Evolutionary conservation across 140 eudicot genomes (phyloP), one percentile per base, ranked within the genome.

Genomic region (Oenanthe javanica): DNA sequence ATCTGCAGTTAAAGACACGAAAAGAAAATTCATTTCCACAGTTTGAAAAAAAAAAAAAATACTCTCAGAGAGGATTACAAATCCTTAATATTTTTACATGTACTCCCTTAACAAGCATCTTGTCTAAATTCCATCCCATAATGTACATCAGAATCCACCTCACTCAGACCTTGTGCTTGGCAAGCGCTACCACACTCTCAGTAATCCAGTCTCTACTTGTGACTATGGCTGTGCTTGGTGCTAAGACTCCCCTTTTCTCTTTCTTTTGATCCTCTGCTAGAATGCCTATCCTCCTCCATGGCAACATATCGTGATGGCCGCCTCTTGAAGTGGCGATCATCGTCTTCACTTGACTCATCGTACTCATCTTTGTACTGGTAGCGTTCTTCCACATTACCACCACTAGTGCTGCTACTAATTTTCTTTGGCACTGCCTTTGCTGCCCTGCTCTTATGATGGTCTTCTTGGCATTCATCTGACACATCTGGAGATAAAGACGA

Each of bases 321-420:
- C 84, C 99, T 88, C 90, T 95, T 95, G 79, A 95, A 95, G 84
- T 95, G 99, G 46, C 99, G 52, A 14, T 94, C 98, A 79, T 95
- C 99, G 25, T 95, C 99, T 40, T 95, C 99, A 23, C 99, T 95
- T 76, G 97, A 92, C 59, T 90, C 97, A 7, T 90, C 96, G 6
- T 70, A 16, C 46, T 70, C 75, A 4, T 10, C 72, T 31, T 25
- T 15, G 40, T 90, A 83, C 55, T 74, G 55, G 31, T 74, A 74
- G 40, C 73, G 46, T 13, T 74, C 57, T 38, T 94, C 93, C 42
- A 83, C 69, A 25, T 80, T 25, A 11, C 79, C 88, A 13, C 79
- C 54, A 15, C 85, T 79, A 63, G 88, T 88, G 9, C 79, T 87
- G 25, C 80, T 57, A 19, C 85, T 80, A 64, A 86, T 86, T 77